Percentiles rank a stretch among this genome's conserved stretches.
Evolutionary conservation across 139 green algal genomes (phyloP).

Genomic region (Micractinium conductrix): DNA sequence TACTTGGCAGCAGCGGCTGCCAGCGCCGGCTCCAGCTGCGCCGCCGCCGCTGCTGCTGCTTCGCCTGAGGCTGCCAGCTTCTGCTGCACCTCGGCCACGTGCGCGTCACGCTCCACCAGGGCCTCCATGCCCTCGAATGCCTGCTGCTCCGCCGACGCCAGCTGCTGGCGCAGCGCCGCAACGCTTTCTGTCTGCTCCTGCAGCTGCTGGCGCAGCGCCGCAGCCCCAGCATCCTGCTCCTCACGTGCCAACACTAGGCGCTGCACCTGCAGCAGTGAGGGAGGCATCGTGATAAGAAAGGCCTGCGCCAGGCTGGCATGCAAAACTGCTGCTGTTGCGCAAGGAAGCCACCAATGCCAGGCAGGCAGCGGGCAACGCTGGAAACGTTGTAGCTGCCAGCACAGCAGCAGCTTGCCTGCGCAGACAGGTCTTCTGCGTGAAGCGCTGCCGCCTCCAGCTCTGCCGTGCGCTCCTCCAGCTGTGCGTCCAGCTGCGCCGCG

Average conservation of each 20-base stretch:
- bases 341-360: not conserved
- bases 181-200: not conserved
- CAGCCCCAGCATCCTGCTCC: not conserved
- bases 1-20: not conserved
- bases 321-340: not conserved
- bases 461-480: not conserved
- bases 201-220: not conserved
- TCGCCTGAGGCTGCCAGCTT: not conserved
- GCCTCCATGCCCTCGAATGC: not conserved
- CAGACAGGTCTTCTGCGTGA: not conserved
- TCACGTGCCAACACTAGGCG: not conserved
- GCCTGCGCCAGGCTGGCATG: no score
- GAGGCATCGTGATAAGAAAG: no score
- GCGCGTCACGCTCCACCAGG: not conserved
- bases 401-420: not conserved
- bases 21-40: not conserved
- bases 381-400: not conserved
- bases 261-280: not conserved
- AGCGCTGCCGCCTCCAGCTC: conserved; percentile 11
- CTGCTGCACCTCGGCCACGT: not conserved
- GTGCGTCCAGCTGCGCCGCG: not conserved
- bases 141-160: not conserved
- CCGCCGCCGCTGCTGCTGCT: not conserved
- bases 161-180: not conserved
- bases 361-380: not conserved